phyloP scores from a whole-genome alignment of 441 rosid species.

The Breynia disticha region DNA sequence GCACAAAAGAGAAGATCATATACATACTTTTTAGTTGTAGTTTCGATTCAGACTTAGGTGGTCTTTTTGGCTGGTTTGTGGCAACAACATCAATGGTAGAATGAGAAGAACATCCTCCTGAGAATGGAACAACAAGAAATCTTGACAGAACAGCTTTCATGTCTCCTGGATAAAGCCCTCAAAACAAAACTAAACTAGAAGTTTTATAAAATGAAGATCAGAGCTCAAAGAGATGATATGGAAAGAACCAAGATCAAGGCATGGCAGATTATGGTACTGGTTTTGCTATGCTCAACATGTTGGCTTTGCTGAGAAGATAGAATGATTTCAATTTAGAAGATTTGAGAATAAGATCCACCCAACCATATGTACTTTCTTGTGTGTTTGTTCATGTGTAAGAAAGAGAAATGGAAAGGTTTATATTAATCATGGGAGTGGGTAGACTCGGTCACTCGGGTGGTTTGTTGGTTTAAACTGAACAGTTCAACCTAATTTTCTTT shows the following conservation, averaged over 20 bases:
- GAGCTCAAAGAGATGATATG: background rate
- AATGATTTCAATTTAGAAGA: slow-evolving; percentile 24
- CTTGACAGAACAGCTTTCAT: slow-evolving; percentile 35
- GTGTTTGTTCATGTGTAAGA: slow-evolving; percentile 1
- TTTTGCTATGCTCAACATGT: slow-evolving; percentile 3
- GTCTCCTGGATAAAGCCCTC: background rate
- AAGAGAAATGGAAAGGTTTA: background rate
- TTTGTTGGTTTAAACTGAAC: slow-evolving; percentile 39
- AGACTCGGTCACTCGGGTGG: slow-evolving; percentile 26
- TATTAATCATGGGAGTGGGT: slow-evolving; percentile 16
- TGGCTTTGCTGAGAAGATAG: slow-evolving; percentile 37
- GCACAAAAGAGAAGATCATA: no score
- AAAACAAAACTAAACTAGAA: background rate
- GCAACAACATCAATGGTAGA: slow-evolving; percentile 45
- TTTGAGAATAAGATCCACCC: slow-evolving; percentile 14
- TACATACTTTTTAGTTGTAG: no score
- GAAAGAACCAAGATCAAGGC: slow-evolving; percentile 6
- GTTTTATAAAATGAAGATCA: background rate
- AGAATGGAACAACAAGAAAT: slow-evolving; percentile 59
- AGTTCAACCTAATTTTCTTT: slow-evolving; percentile 31
- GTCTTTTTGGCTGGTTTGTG: slow-evolving; percentile 23
- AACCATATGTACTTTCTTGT: slow-evolving; percentile 7
- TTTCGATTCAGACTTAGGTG: slow-evolving; percentile 14
- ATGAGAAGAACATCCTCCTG: slow-evolving; percentile 58
- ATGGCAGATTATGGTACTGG: slow-evolving; percentile 17